These are phyloP conservation scores for Phialemoniopsis sp. DNA, from an alignment of 2,329 filamentous ascomycete genomes.

Conservation along the genomic window DNA sequence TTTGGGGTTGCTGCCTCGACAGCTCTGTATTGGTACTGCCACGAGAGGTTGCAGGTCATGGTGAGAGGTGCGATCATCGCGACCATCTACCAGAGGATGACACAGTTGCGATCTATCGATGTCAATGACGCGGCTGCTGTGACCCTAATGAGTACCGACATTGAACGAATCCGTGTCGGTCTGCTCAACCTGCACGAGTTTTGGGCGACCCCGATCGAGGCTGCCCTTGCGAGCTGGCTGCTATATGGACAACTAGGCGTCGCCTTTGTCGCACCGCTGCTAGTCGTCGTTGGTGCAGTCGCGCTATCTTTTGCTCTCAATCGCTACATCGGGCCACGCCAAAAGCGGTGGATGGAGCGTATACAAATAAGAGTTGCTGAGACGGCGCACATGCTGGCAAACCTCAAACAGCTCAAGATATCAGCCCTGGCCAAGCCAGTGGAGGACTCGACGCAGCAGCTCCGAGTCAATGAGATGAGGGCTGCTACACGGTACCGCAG, in stretches of 20 bases:
- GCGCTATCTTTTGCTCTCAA: constrained; percentile 9
- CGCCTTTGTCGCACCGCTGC: constrained; percentile 24
- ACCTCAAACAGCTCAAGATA: constrained; percentile 21
- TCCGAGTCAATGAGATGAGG: constrained; percentile 17
- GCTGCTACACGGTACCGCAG: constrained; percentile 14
- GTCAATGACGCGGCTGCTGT: constrained; percentile 23
- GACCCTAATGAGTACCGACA: constrained; percentile 32
- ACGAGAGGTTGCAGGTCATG: constrained; percentile 21
- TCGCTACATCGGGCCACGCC: constrained; percentile 13
- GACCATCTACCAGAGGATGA: constrained; percentile 25
- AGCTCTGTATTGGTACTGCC: constrained; percentile 25
- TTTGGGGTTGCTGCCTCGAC: constrained; percentile 24
- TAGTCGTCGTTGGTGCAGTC: constrained; percentile 18
- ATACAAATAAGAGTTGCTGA: constrained; percentile 20
- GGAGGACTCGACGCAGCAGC: constrained; percentile 12
- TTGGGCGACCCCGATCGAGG: constrained; percentile 26
- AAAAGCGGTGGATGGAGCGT: constrained; percentile 21
- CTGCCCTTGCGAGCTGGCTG: constrained; percentile 24
- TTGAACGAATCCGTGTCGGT: constrained; percentile 25
- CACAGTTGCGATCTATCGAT: constrained; percentile 11
- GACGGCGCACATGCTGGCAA: constrained; percentile 14
- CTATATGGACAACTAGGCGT: constrained; percentile 22
- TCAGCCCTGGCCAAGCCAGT: constrained; percentile 22
- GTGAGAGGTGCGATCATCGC: constrained; percentile 19
- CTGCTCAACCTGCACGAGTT: constrained; percentile 23